Evolutionary conservation across 129 eudicot genomes (phyloP), one percentile per base, ranked within the genome.

Genomic region (Artemisia argyi): DNA sequence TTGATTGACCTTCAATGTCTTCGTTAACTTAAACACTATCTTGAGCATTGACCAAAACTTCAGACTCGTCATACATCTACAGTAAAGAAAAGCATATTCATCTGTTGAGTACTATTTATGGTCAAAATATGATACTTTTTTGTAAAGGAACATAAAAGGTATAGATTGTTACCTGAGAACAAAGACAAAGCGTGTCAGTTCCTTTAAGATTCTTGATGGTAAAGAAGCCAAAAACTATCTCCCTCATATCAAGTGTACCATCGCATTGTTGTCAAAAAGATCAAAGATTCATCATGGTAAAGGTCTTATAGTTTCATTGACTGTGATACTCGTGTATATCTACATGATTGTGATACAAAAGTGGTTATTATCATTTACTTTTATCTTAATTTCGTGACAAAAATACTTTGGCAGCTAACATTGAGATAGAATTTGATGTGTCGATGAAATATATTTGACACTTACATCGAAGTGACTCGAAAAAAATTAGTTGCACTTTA

Each of bases 221-320:
- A 7, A 93, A 87, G 60, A 90, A 84, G 19, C 96, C 96, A 32
- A 88, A 89, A 22, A 90, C 78, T 59, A 90, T 90, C 74, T 90
- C 96, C 75, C 96, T 84, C 96, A 90, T 87, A 70, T 87, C 96
- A 55, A 87, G 89, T 1, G 91, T 86, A 16, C 96, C 96, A 66
- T 90, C 96, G 0, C 91, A 75, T 90, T 87, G 69, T 90, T 83
- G 73, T 90, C 91, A 46, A 90, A 90, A 71, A 90, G 83, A 44
- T 84, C 93, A 61, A 87, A n/a, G n/a, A 90, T 87, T 2, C 93
- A 85, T 22, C 87, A 81, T 0, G 93, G 91, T 57, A 90, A 42
- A 48, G 96, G 93, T 70, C 87, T 83, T 22, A 90, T 24, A 24
- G 26, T 2, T 24, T 24, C 26, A 24, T 24, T 24, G 26, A 24